phyloP scores from a whole-genome alignment of 2,329 filamentous ascomycete genomes.

The Ciborinia camelliae region DNA sequence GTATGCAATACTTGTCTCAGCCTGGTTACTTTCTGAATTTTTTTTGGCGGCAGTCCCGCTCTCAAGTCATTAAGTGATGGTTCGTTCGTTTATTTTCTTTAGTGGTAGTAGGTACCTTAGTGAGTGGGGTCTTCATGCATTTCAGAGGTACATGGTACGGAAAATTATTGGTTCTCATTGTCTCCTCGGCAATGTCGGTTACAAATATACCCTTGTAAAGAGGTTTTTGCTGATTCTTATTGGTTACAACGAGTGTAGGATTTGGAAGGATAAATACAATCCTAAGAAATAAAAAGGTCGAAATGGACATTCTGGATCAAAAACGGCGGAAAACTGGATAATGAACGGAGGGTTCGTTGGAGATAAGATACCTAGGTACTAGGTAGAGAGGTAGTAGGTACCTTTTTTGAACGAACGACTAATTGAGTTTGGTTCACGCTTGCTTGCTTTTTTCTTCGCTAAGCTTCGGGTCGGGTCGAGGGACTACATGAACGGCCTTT shows the following conservation, averaged over 20 bases:
- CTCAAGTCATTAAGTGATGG: constrained; percentile 23
- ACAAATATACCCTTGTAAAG: constrained; percentile 5
- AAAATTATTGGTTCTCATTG: constrained; percentile 18
- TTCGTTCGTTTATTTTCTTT: constrained; percentile 24
- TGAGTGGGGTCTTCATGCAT: constrained; percentile 14
- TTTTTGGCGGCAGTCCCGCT: constrained; percentile 17
- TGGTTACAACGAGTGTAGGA: constrained; percentile 47
- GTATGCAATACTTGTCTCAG: constrained; percentile 9
- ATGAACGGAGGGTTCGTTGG: neutral
- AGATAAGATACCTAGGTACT: too few species aligned
- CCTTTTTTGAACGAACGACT: constrained; percentile 3
- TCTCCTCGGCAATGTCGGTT: constrained; percentile 18
- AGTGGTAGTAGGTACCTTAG: too few species aligned
- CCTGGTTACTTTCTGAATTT: neutral
- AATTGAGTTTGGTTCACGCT: constrained; percentile 13
- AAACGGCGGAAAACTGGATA: neutral
- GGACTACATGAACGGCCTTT: neutral
- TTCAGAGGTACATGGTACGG: constrained; percentile 8
- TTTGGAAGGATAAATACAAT: constrained; percentile 96
- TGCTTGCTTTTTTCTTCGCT: neutral
- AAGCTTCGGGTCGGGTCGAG: constrained; percentile 14
- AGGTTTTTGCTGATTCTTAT: constrained; percentile 9
- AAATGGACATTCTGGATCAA: neutral
- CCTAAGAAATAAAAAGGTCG: constrained; percentile 28
- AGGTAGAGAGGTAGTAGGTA: too few species aligned